These are phyloP conservation scores for Aureobasidium sp. DNA, from an alignment of 2,329 filamentous ascomycete genomes.

Conservation along the genomic window DNA sequence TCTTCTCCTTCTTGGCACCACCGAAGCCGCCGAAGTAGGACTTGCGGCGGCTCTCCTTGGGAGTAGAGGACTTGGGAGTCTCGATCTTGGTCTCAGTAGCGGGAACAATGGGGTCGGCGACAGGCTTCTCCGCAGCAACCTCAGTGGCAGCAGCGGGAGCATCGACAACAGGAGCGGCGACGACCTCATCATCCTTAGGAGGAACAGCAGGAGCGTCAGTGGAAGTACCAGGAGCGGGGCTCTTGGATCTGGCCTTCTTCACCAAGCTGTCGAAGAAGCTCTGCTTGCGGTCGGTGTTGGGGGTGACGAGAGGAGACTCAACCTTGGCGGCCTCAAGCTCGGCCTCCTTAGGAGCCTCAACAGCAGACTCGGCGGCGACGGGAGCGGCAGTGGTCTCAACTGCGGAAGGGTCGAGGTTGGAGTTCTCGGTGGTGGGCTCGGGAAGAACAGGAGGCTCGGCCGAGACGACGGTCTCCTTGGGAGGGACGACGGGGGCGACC, in stretches of 20 bases:
- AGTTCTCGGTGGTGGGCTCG: conserved; percentile 28
- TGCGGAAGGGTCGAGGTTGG: conserved; percentile 33
- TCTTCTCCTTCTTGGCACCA: conserved; percentile 19
- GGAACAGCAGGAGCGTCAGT: conserved; percentile 19
- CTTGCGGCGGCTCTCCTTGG: conserved; percentile 20
- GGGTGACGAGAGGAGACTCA: conserved; percentile 17
- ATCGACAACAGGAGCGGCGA: conserved; percentile 15
- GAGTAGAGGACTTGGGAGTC: conserved; percentile 15
- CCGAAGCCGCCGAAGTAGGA: conserved; percentile 21
- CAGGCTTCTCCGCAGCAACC: conserved; percentile 17
- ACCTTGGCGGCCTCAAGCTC: conserved; percentile 17
- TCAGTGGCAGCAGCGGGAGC: conserved; percentile 22
- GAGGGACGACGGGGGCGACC: conserved; percentile 44
- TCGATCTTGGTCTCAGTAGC: conserved; percentile 12
- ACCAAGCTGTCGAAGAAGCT: conserved; percentile 19
- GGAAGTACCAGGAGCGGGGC: conserved; percentile 16
- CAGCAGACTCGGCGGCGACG: conserved; percentile 18
- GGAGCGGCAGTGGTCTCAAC: conserved; percentile 27
- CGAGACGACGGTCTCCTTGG: conserved; percentile 41
- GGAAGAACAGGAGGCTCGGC: conserved; percentile 31
- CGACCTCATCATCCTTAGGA: conserved; percentile 21
- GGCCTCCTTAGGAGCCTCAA: conserved; percentile 21
- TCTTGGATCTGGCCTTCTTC: conserved; percentile 19
- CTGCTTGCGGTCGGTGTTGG: conserved; percentile 18
- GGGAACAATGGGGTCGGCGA: conserved; percentile 15